A percentile compares a stretch with the other conserved stretches of the same genome.
Conservation (phyloP, 176 grass and related monocot genomes). For the Metroxylon sagu region DNA sequence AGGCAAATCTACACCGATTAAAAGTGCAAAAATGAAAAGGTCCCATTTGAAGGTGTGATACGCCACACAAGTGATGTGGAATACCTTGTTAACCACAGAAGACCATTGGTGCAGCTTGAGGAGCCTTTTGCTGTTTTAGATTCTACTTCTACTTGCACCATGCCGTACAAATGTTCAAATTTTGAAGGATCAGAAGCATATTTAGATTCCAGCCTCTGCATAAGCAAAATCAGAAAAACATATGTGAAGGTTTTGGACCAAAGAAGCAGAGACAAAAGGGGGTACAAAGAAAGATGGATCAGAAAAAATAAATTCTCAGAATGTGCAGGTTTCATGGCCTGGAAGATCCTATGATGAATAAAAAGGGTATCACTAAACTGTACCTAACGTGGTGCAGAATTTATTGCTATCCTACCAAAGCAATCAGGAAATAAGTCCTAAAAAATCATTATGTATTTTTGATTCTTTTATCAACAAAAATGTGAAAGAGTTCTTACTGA, state of each 20-base stretch:
- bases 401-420: too few relatives aligned
- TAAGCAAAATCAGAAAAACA: not conserved
- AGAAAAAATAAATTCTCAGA: not conserved
- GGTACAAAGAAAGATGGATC: slow-evolving; percentile 7
- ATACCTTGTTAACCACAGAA: slow-evolving; percentile 97
- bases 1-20: too few relatives aligned
- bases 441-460: too few relatives aligned
- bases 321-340: too few relatives aligned
- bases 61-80: too few relatives aligned
- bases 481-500: slow-evolving; percentile 46
- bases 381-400: too few relatives aligned
- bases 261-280: not conserved
- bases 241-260: not conserved
- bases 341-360: too few relatives aligned
- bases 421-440: too few relatives aligned
- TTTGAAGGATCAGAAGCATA: slow-evolving; percentile 65
- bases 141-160: slow-evolving; percentile 87
- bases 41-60: too few relatives aligned
- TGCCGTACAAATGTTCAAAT: slow-evolving; percentile 71
- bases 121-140: slow-evolving; percentile 76
- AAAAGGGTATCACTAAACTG: too few relatives aligned
- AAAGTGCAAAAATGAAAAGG: too few relatives aligned
- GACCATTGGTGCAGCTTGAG: slow-evolving; percentile 92
- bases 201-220: slow-evolving; percentile 85
- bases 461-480: not conserved